Base-by-base conservation (phyloP, 352 stramenopile genomes). In the Phytopythium montanum region DNA sequence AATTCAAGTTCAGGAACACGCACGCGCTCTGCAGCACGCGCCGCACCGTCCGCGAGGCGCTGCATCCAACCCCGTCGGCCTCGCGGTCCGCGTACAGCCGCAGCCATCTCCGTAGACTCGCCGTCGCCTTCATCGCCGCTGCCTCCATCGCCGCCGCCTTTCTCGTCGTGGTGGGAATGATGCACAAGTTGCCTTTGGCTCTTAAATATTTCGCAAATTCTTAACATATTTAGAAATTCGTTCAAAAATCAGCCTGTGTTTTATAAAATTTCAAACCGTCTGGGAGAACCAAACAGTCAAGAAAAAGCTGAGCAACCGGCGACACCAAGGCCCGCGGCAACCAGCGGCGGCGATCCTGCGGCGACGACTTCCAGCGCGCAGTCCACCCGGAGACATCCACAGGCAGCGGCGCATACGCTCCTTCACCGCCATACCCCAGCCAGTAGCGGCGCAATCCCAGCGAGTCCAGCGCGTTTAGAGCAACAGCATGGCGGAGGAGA, bases 401-500 rank as follows among this genome's bases (percentile, higher is more conserved):
- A 2, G 14, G 33, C 33, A 38, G 33, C 9, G 33, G 39, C 12
- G 44, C 44, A 23, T 10, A 10, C 28, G 5, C n/a, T 19, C 19
- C 14, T 25, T 2, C 7, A 16, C 7, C 46, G 7, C 12, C 28
- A 4, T 36, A 26, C n/a, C n/a, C n/a, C 28, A 21, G 18, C n/a
- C 28, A n/a, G 46, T 26, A 14, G 14, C 21, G 14, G 10, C 25
- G 52, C 10, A 9, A 48, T 29, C 25, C 16, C 19, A 49, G n/a
- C 25, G 28, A 52, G 33, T 38, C 5, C 33, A 18, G 2, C n/a
- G n/a, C n/a, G n/a, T n/a, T n/a, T n/a, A n/a, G n/a, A n/a, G n/a
- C n/a, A 60, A 23, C 21, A 44, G 53, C 46, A 92, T 92, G 83
- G 75, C 69, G 33, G 81, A 85, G 46, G 72, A 91, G 41, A 88